phyloP scores from a whole-genome alignment of 2,329 filamentous ascomycete genomes.

The Drechslerella coelobrocha region DNA sequence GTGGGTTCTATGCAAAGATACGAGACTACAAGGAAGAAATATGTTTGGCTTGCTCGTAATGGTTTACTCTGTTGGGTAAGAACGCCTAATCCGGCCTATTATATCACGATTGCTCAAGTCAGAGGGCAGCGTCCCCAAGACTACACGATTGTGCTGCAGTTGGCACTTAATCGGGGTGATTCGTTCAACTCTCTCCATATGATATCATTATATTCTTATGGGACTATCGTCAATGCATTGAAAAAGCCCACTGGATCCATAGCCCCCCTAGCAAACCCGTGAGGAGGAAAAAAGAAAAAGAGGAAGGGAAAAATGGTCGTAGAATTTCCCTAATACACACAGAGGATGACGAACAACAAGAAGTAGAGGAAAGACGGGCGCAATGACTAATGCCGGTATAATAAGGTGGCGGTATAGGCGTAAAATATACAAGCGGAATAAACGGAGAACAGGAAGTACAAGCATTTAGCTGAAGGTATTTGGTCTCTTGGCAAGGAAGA shows the following conservation, averaged over 20 bases:
- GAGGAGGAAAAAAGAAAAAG: constrained; percentile 39
- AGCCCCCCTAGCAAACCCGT: constrained; percentile 44
- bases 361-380: constrained; percentile 24
- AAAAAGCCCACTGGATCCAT: constrained; percentile 51
- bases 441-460: constrained; percentile 24
- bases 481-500: constrained; percentile 91
- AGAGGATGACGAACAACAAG: constrained; percentile 35
- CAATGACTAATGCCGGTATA: constrained; percentile 47
- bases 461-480: constrained; percentile 93
- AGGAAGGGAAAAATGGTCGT: constrained; percentile 31
- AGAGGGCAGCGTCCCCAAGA: no score
- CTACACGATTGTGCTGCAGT: no score
- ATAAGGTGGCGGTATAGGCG: constrained; percentile 43
- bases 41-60: no score
- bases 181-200: constrained; percentile 26
- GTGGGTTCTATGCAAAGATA: no score
- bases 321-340: constrained; percentile 45
- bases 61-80: no score
- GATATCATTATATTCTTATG: constrained; percentile 50
- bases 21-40: no score
- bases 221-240: constrained; percentile 51
- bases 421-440: constrained; percentile 50
- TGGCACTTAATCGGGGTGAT: background rate
- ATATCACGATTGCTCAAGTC: no score
- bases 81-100: no score